Evolutionary conservation across 768 basidiomycete species (phyloP).

Genomic region (Naganishia randhawae): DNA sequence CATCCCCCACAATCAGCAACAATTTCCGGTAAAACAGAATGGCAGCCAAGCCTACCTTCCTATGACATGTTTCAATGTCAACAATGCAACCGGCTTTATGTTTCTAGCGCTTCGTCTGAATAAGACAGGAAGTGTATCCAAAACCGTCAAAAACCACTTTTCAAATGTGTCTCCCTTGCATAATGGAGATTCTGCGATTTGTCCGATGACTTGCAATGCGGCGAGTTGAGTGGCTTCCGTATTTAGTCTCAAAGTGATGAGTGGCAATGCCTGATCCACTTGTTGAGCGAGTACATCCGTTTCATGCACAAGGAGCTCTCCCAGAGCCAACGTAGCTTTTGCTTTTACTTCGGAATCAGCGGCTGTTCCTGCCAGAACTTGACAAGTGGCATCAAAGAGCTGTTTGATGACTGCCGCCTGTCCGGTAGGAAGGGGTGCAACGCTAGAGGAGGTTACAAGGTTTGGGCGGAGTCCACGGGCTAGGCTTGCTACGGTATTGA

Average conservation of each 20-base stretch:
- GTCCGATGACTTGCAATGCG: constrained; percentile 70
- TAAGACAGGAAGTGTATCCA: constrained; percentile 68
- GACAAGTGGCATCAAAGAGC: constrained; percentile 70
- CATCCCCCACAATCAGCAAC: constrained; percentile 4
- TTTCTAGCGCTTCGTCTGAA: constrained; percentile 75
- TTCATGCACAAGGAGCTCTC: constrained; percentile 81
- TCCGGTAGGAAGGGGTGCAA: constrained; percentile 35
- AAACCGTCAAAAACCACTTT: constrained; percentile 71
- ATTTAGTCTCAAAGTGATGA: constrained; percentile 43
- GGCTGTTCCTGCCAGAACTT: constrained; percentile 69
- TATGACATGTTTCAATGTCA: constrained; percentile 67
- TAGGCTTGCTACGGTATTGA: constrained; percentile 79
- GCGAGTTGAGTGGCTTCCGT: constrained; percentile 52
- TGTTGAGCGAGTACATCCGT: constrained; percentile 62
- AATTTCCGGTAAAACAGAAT: background rate
- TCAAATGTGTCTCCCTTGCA: constrained; percentile 46
- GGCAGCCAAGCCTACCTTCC: constrained; percentile 56
- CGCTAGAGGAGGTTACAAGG: constrained; percentile 52
- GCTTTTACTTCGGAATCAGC: constrained; percentile 87
- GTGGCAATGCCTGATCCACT: constrained; percentile 40
- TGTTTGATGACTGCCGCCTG: constrained; percentile 54
- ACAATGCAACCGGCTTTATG: constrained; percentile 61
- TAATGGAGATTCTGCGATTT: constrained; percentile 60
- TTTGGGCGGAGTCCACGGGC: constrained; percentile 68
- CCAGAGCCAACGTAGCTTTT: constrained; percentile 75